Evolutionary conservation across 2,329 filamentous ascomycete species (phyloP), one percentile per base, ranked within the genome.

Genomic region (Pseudogymnoascus destructans): DNA sequence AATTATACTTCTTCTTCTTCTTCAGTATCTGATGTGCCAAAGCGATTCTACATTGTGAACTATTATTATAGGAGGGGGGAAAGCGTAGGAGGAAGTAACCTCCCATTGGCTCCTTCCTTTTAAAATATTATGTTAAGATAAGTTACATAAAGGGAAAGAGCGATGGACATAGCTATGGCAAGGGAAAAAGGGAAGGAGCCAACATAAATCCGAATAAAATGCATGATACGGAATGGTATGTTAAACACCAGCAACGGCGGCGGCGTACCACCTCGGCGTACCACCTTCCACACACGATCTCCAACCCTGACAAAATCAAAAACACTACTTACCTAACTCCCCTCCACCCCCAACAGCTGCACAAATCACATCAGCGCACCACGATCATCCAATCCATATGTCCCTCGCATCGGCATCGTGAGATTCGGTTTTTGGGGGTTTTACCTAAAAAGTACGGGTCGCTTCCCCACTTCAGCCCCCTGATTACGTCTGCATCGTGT

Each of bases 1-100:
- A 49, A 49, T 10, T 49, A 49, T 49, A 27, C 23, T 49, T 49
- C 42, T 49, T 49, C 42, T 49, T 49, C 42, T 49, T 30, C 23
- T 46, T 46, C 42, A 49, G 42, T 3, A 49, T 27, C 15, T 49
- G 23, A 5, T 49, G 13, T 49, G 13, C 23, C 8, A 10, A 49
- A 15, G 23, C 11, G 7, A 49, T 49, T 1, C 15, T 27, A 49
- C 9, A 10, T 46, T 17, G 42, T 27, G 42, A 17, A n/a, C 10
- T 10, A 49, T 27, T 49, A 15, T 27, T 27, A 5, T 25, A 2
- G 1, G 35, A 17, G n/a, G 10, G 15, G 5, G 5, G 32, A 35
- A n/a, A 11, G 1, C 27, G 27, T 30, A 49, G 11, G 8, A n/a
- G 42, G 42, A 49, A 49, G 42, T 4, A 10, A 27, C 42, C 13